Evolutionary conservation across 2,329 filamentous ascomycete genomes (phyloP).

Genomic region (Atkinsonella texensis): DNA sequence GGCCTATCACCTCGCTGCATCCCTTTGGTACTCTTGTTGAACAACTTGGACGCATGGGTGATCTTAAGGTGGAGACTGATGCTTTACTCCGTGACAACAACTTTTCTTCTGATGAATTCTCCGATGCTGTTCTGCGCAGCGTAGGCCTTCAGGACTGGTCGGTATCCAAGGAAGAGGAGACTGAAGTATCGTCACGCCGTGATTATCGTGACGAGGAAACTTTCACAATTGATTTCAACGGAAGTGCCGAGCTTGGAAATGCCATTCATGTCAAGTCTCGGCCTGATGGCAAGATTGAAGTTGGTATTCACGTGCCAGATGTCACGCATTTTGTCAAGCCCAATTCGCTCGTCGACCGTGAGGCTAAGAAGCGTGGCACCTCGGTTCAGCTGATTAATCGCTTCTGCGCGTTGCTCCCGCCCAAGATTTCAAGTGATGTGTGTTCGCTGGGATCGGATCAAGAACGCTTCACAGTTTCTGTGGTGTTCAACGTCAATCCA

Average conservation of each 20-base stretch:
- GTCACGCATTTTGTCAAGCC: slow-evolving; percentile 94
- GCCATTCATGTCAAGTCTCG: slow-evolving; percentile 84
- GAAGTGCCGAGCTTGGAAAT: slow-evolving; percentile 78
- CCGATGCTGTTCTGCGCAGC: slow-evolving; percentile 87
- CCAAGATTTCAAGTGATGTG: slow-evolving; percentile 73
- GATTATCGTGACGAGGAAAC: slow-evolving; percentile 83
- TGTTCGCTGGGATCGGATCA: slow-evolving; percentile 81
- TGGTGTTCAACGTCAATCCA: slow-evolving; percentile 83
- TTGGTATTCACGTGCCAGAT: slow-evolving; percentile 91
- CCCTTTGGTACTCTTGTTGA: slow-evolving; percentile 96
- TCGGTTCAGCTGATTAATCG: slow-evolving; percentile 92
- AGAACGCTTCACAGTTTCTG: slow-evolving; percentile 81
- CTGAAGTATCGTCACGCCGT: slow-evolving; percentile 59
- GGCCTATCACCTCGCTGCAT: slow-evolving; percentile 98
- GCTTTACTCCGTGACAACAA: slow-evolving; percentile 96
- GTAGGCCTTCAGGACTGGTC: slow-evolving; percentile 90
- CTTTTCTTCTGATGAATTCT: slow-evolving; percentile 94
- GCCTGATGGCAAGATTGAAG: slow-evolving; percentile 75
- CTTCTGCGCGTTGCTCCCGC: slow-evolving; percentile 74
- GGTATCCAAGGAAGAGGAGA: slow-evolving; percentile 69
- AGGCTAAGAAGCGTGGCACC: slow-evolving; percentile 95
- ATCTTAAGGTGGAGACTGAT: slow-evolving; percentile 95
- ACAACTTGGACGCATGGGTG: slow-evolving; percentile 92
- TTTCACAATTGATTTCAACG: slow-evolving; percentile 87
- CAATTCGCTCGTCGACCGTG: slow-evolving; percentile 88